Percentiles rank a stretch among this genome's conserved stretches.
Evolutionary conservation across 441 rosid species (phyloP).

Genomic region (Lepidium campestre): DNA sequence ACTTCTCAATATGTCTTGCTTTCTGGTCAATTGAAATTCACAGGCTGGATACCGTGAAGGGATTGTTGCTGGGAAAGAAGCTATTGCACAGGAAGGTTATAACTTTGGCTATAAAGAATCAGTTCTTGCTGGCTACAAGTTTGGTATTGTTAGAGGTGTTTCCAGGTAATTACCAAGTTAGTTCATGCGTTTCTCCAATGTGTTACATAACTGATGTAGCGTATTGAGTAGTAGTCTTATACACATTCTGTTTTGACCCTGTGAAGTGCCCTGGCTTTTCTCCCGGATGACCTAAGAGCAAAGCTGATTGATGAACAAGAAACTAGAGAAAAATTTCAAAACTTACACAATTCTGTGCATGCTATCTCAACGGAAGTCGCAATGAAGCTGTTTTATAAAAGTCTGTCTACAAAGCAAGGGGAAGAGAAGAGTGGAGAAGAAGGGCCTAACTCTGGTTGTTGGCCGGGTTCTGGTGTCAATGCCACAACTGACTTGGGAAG

Average conservation of each 20-base stretch:
- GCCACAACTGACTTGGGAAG: conserved; percentile 27
- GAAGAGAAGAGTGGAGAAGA: conserved; percentile 24
- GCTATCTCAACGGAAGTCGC: conserved; percentile 53
- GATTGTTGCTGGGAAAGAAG: conserved; percentile 59
- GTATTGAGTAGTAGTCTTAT: neutral
- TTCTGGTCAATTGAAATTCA: conserved; percentile 1
- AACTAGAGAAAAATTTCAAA: conserved; percentile 34
- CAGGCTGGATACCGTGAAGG: conserved; percentile 90
- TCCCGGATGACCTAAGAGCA: conserved; percentile 51
- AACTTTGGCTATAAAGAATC: conserved; percentile 71
- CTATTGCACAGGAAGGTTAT: conserved; percentile 75
- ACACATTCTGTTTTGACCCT: neutral
- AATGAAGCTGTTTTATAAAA: conserved; percentile 41
- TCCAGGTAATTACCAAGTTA: conserved; percentile 41
- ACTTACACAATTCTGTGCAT: conserved; percentile 41
- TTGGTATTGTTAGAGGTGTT: conserved; percentile 73
- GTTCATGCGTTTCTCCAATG: neutral
- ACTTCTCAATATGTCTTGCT: neutral
- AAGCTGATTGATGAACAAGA: conserved; percentile 45
- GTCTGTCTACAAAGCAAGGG: conserved; percentile 28
- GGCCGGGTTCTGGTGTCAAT: neutral
- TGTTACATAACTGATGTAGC: neutral
- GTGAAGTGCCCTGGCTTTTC: conserved; percentile 53
- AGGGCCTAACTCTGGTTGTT: conserved; percentile 19
- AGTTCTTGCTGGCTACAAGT: conserved; percentile 50